phyloP scores from a whole-genome alignment of 352 stramenopile genomes.

The Phytophthora cajani region DNA sequence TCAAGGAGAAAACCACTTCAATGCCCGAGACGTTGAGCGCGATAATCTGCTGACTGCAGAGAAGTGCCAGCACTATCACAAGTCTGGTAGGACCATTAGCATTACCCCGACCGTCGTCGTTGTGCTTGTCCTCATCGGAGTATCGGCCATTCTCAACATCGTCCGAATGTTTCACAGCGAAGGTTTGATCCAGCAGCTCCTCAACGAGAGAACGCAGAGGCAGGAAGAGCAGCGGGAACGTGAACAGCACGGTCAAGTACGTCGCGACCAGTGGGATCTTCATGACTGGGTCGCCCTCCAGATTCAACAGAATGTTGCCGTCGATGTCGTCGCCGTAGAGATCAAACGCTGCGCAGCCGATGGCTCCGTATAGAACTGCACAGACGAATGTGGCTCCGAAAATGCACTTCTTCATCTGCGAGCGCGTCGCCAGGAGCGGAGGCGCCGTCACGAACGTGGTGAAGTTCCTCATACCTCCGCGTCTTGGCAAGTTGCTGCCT shows the following conservation, averaged over 20 bases:
- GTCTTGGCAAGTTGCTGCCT: constrained; percentile 18
- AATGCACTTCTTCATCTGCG: constrained; percentile 58
- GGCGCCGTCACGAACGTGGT: constrained; percentile 29
- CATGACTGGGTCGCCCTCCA: constrained; percentile 50
- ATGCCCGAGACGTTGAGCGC: constrained; percentile 53
- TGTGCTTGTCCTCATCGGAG: constrained; percentile 9
- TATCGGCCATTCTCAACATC: constrained; percentile 15
- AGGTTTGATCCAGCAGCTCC: constrained; percentile 29
- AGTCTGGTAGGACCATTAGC: constrained; percentile 10
- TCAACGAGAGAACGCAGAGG: constrained; percentile 47
- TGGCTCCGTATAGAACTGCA: constrained; percentile 53
- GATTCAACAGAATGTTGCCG: constrained; percentile 63
- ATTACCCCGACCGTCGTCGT: not conserved
- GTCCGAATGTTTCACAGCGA: not conserved
- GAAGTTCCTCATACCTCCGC: constrained; percentile 43
- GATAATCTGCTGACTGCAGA: constrained; percentile 38
- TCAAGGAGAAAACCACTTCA: constrained; percentile 60
- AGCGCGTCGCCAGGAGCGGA: constrained; percentile 26
- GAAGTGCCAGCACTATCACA: constrained; percentile 22
- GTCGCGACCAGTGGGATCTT: constrained; percentile 50
- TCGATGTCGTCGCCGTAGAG: constrained; percentile 56
- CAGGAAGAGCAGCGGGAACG: constrained; percentile 63
- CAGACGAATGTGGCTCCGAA: constrained; percentile 47
- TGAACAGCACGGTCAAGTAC: constrained; percentile 52
- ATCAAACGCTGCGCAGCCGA: constrained; percentile 50